Conservation (phyloP, 495 filamentous ascomycete genomes). For the Penicillium desertorum region DNA sequence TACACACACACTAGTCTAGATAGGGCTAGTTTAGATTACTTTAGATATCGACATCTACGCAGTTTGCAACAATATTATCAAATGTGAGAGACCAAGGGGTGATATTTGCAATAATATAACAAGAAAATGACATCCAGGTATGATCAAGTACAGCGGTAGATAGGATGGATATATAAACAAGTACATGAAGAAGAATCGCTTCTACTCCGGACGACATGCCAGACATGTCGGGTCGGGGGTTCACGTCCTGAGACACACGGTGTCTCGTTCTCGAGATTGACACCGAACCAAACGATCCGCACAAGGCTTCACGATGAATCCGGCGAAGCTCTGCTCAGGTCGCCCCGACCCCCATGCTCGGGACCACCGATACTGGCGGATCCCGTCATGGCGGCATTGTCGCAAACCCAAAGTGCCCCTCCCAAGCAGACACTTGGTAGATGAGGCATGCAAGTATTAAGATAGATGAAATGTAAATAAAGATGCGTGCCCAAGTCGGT, state of each 20-base stretch:
- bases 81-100: neutral
- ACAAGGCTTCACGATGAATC: neutral
- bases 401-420: neutral
- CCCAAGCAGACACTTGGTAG: neutral
- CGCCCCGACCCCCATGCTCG: neutral
- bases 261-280: neutral
- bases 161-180: slow-evolving; percentile 11
- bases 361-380: neutral
- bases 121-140: slow-evolving; percentile 1
- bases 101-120: neutral
- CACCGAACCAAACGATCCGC: neutral
- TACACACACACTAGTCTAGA: neutral
- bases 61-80: neutral
- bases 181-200: slow-evolving; percentile 6
- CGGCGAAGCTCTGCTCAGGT: neutral
- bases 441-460: slow-evolving; percentile 14
- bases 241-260: neutral
- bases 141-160: slow-evolving; percentile 3
- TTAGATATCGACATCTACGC: neutral
- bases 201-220: slow-evolving; percentile 10
- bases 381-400: neutral
- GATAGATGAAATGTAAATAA: slow-evolving; percentile 13
- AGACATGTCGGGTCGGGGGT: neutral
- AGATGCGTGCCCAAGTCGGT: neutral
- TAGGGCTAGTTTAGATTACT: no score